Evolutionary conservation across 2,329 filamentous ascomycete species (phyloP), one percentile per base, ranked within the genome.

Genomic region (Rhynchosporium agropyri): DNA sequence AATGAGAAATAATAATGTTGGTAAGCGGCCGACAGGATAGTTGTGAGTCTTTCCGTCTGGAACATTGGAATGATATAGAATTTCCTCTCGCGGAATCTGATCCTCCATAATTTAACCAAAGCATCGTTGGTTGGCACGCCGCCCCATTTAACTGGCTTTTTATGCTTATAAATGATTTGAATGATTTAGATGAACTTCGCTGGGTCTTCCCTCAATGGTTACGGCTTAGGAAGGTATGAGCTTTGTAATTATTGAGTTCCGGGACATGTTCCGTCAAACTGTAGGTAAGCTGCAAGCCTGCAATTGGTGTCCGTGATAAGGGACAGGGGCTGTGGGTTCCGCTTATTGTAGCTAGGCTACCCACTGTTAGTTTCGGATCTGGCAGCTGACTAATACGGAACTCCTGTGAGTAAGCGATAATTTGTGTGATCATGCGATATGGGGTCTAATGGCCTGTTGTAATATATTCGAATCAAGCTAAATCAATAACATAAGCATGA

Each of bases 91-190:
- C 20, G 31, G 15, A 36, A 20, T n/a, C 13, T 36, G 49, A n/a
- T 36, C n/a, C 3, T 20, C 26, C 7, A 13, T 10, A 51, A 20
- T 36, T 51, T 51, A 51, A 33, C 49, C 49, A 51, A 20, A 51
- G 49, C 31, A 51, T n/a, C 6, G 5, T 38, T 33, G 20, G 20
- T 51, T 51, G 49, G 49, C 38, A 51, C 49, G 29, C 49, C 49
- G 49, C 49, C 20, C 49, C 49, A 15, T 51, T 29, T 33, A 36
- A n/a, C 3, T 26, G 49, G 29, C 49, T 51, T 26, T 51, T 51
- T 31, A 3, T 31, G 49, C 49, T 51, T 29, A 33, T 51, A 38
- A 51, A 51, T 15, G 36, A 2, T 1, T 15, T 26, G 20, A 20
- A 20, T 20, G 20, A 20, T 20, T 20, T 20, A 36, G 13, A 51